Evolutionary conservation across 352 stramenopile genomes (phyloP).

Genomic region (Globisporangium nunn): DNA sequence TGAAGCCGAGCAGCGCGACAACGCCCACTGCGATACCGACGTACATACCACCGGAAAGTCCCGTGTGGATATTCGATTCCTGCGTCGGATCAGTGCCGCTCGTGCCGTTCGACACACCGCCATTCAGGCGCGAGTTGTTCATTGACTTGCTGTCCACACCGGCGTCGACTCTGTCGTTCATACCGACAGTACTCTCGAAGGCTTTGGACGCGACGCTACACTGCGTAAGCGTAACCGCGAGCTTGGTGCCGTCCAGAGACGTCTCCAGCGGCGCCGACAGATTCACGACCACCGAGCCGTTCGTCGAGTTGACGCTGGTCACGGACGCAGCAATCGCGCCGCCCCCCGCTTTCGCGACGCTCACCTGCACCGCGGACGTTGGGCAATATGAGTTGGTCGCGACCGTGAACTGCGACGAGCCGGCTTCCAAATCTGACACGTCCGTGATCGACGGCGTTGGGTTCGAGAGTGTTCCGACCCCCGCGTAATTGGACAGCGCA

Average conservation of each 20-base stretch:
- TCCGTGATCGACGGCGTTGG: slow-evolving; percentile 23
- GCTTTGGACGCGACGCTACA: slow-evolving; percentile 25
- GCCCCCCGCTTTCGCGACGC: slow-evolving; percentile 12
- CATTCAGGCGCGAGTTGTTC: slow-evolving; percentile 2
- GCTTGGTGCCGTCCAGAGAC: slow-evolving; percentile 20
- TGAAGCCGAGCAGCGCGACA: slow-evolving; percentile 55
- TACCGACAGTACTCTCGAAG: slow-evolving; percentile 16
- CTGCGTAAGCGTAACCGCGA: slow-evolving; percentile 40
- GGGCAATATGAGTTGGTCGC: slow-evolving; percentile 37
- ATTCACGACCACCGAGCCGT: slow-evolving; percentile 34
- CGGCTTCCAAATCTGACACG: slow-evolving; percentile 21
- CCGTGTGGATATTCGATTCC: slow-evolving; percentile 32
- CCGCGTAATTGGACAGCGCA: slow-evolving; percentile 33
- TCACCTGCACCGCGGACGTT: slow-evolving; percentile 25
- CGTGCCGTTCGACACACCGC: neutral
- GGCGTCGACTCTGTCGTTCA: slow-evolving; percentile 9
- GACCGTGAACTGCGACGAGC: slow-evolving; percentile 29
- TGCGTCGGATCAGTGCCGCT: slow-evolving; percentile 29
- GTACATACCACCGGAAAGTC: slow-evolving; percentile 62
- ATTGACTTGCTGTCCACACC: slow-evolving; percentile 5
- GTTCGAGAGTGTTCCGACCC: slow-evolving; percentile 33
- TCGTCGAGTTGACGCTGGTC: slow-evolving; percentile 19
- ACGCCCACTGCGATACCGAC: slow-evolving; percentile 63
- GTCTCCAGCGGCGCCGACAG: slow-evolving; percentile 26
- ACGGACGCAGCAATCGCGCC: slow-evolving; percentile 4